Percentiles rank a stretch among this genome's conserved stretches.
Evolutionary conservation across 345 rosid genomes (phyloP).

Genomic region (Acer negundo): DNA sequence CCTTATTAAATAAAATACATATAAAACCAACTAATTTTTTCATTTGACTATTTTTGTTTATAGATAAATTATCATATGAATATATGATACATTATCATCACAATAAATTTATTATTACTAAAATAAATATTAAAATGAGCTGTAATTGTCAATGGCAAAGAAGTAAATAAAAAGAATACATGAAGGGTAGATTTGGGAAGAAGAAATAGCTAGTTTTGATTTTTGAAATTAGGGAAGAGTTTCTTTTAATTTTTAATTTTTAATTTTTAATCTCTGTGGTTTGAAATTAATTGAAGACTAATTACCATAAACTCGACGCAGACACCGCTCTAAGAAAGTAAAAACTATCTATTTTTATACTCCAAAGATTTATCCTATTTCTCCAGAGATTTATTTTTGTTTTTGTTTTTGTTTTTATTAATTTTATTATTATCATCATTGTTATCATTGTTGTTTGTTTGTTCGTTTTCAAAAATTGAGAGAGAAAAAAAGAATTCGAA

Average conservation of each 20-base stretch:
- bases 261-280: conserved; percentile 6
- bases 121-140: not conserved
- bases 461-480: not conserved
- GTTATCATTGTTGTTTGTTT: not conserved
- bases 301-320: conserved; percentile 33
- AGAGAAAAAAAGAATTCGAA: not conserved
- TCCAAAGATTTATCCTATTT: too few relatives aligned
- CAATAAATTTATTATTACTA: too few relatives aligned
- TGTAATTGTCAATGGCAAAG: not conserved
- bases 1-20: not conserved
- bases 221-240: too few relatives aligned
- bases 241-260: too few relatives aligned
- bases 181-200: not conserved
- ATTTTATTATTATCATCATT: not conserved
- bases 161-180: not conserved
- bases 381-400: not conserved
- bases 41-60: not conserved
- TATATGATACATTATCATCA: too few relatives aligned
- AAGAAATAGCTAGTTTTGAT: not conserved
- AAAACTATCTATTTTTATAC: conserved; percentile 6
- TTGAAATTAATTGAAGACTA: conserved; percentile 23
- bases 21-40: not conserved
- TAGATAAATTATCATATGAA: too few relatives aligned
- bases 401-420: not conserved
- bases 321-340: conserved; percentile 13